Conservation (phyloP, 306 rosid genomes). For the Biancaea sappan region DNA sequence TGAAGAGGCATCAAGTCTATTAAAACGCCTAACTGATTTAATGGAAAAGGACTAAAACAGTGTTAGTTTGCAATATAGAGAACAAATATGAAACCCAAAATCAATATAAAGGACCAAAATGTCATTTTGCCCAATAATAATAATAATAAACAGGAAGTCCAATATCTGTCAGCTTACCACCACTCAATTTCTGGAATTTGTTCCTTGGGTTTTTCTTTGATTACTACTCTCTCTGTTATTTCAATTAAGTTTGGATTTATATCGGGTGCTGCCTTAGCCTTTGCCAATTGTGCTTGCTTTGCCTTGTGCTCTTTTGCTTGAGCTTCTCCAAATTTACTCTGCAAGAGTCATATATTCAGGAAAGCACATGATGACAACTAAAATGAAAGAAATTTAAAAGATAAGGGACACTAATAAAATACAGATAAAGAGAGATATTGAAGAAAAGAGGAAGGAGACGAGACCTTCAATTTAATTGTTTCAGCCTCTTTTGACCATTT, state of each 20-base stretch:
- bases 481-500: slow-evolving; percentile 97
- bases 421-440: background rate
- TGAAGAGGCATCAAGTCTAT: no score
- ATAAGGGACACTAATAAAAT: background rate
- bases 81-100: no score
- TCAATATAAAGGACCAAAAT: no score
- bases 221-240: slow-evolving; percentile 78
- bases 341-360: slow-evolving; percentile 25
- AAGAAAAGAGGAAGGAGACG: background rate
- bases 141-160: background rate
- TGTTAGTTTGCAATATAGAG: no score
- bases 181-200: slow-evolving; percentile 92
- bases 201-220: slow-evolving; percentile 83
- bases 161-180: slow-evolving; percentile 71
- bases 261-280: slow-evolving; percentile 97
- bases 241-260: slow-evolving; percentile 93
- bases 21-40: no score
- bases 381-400: no score
- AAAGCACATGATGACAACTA: slow-evolving; percentile 22
- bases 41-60: no score
- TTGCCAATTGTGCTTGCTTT: slow-evolving; percentile 90
- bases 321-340: slow-evolving; percentile 98
- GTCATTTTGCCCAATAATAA: no score
- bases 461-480: slow-evolving; percentile 79
- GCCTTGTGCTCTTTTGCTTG: slow-evolving; percentile 97